A percentile compares a stretch with the other conserved stretches of the same genome.
These are phyloP conservation scores for Populus euphratica DNA, from an alignment of 345 rosid genomes.

Conservation along the genomic window DNA sequence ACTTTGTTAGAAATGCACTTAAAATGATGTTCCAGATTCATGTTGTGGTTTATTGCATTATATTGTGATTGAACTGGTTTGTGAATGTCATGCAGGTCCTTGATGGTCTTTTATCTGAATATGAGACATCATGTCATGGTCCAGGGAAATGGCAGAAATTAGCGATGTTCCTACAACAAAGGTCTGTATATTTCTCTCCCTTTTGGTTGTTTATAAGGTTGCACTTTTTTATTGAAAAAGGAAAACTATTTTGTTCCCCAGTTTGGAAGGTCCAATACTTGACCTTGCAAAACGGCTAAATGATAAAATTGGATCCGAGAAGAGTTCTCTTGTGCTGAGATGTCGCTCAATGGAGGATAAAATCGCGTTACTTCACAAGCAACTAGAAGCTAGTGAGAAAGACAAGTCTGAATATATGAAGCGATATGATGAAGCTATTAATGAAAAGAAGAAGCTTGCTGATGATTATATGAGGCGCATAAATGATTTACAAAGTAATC, in stretches of 20 bases:
- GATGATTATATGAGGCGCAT: constrained; percentile 75
- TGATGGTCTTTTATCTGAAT: constrained; percentile 71
- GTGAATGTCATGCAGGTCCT: constrained; percentile 54
- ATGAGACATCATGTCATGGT: constrained; percentile 73
- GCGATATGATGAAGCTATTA: constrained; percentile 92
- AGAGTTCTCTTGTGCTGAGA: constrained; percentile 67
- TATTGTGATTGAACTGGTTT: neutral
- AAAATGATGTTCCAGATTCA: neutral
- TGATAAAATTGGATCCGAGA: constrained; percentile 81
- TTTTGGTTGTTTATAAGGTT: neutral
- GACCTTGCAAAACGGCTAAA: constrained; percentile 75
- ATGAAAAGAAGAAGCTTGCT: constrained; percentile 82
- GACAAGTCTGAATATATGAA: constrained; percentile 77
- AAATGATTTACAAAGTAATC: constrained; percentile 68
- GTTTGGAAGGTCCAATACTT: constrained; percentile 87
- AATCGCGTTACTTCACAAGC: constrained; percentile 66
- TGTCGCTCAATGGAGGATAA: constrained; percentile 86
- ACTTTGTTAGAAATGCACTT: neutral
- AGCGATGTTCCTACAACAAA: constrained; percentile 76
- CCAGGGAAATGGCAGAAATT: constrained; percentile 94
- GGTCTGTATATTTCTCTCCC: constrained; percentile 37
- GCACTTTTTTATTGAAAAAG: neutral
- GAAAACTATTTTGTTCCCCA: constrained; percentile 19
- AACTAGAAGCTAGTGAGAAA: constrained; percentile 82
- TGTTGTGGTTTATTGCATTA: neutral